These are phyloP conservation scores for Dendrobium nobile DNA, from an alignment of 106 monocot genomes.

Conservation along the genomic window DNA sequence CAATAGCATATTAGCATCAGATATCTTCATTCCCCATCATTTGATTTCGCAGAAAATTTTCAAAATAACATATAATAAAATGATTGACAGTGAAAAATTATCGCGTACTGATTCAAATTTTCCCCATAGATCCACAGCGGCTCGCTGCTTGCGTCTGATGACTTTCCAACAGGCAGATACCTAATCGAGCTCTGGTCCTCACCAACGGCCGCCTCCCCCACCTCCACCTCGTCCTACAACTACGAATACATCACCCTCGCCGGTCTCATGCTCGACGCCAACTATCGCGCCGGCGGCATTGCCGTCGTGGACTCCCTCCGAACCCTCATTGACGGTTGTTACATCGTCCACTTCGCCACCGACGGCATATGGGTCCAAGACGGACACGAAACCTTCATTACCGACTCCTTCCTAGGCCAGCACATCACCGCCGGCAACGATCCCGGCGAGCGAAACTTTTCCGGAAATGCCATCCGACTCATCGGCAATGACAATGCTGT, in stretches of 20 bases:
- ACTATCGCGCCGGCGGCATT: slow-evolving; percentile 58
- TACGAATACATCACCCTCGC: slow-evolving; percentile 70
- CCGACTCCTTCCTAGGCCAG: slow-evolving; percentile 38
- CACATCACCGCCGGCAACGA: slow-evolving; percentile 42
- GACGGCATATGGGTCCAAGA: slow-evolving; percentile 35
- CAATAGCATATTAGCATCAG: too few relatives aligned
- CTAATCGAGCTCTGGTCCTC: slow-evolving; percentile 63
- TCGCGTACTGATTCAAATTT: neutral
- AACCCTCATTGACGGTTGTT: slow-evolving; percentile 48
- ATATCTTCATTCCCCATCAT: too few relatives aligned
- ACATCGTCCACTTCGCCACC: slow-evolving; percentile 50
- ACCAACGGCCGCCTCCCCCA: neutral
- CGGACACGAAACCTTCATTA: slow-evolving; percentile 47
- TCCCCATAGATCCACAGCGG: slow-evolving; percentile 61
- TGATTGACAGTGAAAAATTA: neutral
- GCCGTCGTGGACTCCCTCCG: slow-evolving; percentile 56
- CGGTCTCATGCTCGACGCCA: slow-evolving; percentile 55
- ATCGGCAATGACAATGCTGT: slow-evolving; percentile 47
- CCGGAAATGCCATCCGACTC: slow-evolving; percentile 33
- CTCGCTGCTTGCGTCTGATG: slow-evolving; percentile 49
- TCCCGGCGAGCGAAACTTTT: slow-evolving; percentile 33
- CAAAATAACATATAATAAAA: too few relatives aligned
- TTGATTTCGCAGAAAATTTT: too few relatives aligned
- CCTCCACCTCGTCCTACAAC: slow-evolving; percentile 1
- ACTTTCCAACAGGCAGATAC: slow-evolving; percentile 54